Evolutionary conservation across 2,329 filamentous ascomycete genomes (phyloP).

Genomic region (Albifimbria verrucaria): DNA sequence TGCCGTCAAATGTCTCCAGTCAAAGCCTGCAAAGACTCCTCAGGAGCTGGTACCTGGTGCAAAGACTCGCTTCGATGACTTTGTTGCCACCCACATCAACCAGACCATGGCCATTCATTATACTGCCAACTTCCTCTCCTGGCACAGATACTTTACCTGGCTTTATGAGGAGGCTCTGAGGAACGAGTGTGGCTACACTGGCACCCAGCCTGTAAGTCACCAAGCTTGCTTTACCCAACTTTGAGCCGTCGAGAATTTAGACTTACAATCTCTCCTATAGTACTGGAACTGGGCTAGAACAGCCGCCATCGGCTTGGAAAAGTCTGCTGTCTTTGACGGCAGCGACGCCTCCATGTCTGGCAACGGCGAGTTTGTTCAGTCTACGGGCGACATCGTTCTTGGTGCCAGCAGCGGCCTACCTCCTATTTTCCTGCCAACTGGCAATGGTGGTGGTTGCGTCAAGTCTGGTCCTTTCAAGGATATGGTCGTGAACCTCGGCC

Average conservation of each 20-base stretch:
- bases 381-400: conserved; percentile 17
- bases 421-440: conserved; percentile 35
- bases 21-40: conserved; percentile 30
- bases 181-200: conserved; percentile 32
- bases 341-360: conserved; percentile 40
- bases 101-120: conserved; percentile 42
- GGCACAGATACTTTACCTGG: conserved; percentile 30
- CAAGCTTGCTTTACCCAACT: neutral
- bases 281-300: conserved; percentile 47
- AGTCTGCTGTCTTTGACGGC: conserved; percentile 48
- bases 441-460: conserved; percentile 54
- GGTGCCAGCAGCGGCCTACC: conserved; percentile 22
- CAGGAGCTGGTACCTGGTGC: conserved; percentile 36
- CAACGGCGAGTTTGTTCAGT: conserved; percentile 33
- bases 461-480: conserved; percentile 45
- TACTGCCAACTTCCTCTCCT: conserved; percentile 28
- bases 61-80: conserved; percentile 46
- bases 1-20: conserved; percentile 42
- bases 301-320: conserved; percentile 29
- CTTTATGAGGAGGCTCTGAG: conserved; percentile 26
- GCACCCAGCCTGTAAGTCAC: conserved; percentile 32
- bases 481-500: conserved; percentile 37
- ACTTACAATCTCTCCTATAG: conserved; percentile 12
- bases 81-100: conserved; percentile 45
- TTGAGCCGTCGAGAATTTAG: neutral